These are phyloP conservation scores for Barnettozyma wickerhamii DNA, from an alignment of 805 yeast genomes.

Conservation along the genomic window DNA sequence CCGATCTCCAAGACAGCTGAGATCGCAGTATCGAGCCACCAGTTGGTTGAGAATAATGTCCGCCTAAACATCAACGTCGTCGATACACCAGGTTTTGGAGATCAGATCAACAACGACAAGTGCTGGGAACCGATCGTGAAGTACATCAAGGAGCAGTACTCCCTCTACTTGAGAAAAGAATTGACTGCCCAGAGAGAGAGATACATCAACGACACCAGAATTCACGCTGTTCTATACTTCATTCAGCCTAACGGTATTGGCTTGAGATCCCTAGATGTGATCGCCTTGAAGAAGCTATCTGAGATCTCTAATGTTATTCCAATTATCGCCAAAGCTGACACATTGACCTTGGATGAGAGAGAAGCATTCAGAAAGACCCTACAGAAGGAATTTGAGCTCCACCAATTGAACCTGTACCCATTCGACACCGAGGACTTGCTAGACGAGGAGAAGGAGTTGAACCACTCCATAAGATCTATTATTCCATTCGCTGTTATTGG, in stretches of 20 bases:
- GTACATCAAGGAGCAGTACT: constrained; percentile 93
- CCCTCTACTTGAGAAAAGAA: constrained; percentile 86
- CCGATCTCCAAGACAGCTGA: constrained; percentile 86
- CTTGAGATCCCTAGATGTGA: constrained; percentile 77
- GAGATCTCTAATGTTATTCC: constrained; percentile 95
- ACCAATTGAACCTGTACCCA: constrained; percentile 80
- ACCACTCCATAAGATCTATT: constrained; percentile 66
- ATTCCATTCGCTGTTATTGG: constrained; percentile 96
- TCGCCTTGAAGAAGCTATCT: constrained; percentile 75
- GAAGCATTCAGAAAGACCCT: constrained; percentile 67
- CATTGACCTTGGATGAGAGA: constrained; percentile 84
- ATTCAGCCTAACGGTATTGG: constrained; percentile 86
- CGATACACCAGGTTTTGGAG: constrained; percentile 98
- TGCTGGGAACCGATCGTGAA: constrained; percentile 97
- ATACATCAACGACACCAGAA: constrained; percentile 79
- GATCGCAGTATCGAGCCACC: constrained; percentile 65
- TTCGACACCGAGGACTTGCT: constrained; percentile 65
- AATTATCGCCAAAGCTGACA: constrained; percentile 89
- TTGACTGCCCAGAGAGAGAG: constrained; percentile 91
- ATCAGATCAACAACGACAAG: constrained; percentile 89
- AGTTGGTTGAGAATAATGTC: constrained; percentile 81
- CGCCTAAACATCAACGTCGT: constrained; percentile 80
- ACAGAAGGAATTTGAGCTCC: constrained; percentile 70
- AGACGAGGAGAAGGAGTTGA: constrained; percentile 69
- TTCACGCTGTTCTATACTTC: constrained; percentile 89